Percentiles rank a stretch among this genome's conserved stretches.
Evolutionary conservation across 1,139 yeast genomes (phyloP).

Genomic region (Starmera stellimalicola): DNA sequence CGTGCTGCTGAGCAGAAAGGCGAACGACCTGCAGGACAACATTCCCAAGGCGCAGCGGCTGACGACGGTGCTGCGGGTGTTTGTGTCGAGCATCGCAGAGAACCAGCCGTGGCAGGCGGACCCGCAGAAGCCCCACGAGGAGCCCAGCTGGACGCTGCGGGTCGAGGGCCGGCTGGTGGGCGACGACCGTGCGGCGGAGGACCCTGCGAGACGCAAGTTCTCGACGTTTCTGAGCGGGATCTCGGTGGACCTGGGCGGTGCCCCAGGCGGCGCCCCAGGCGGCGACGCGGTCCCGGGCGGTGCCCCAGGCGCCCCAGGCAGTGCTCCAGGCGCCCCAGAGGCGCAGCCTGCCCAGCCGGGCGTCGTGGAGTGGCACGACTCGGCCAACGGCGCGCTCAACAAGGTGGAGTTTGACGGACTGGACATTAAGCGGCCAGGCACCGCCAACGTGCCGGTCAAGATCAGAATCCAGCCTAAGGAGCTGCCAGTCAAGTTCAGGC

Average conservation of each 20-base stretch:
- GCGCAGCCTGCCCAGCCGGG: constrained; percentile 27
- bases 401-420: constrained; percentile 73
- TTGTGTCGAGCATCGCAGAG: constrained; percentile 70
- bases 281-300: constrained; percentile 80
- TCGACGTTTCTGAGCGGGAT: constrained; percentile 78
- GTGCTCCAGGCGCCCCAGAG: too few relatives aligned
- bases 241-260: constrained; percentile 56
- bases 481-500: constrained; percentile 52
- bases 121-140: constrained; percentile 24
- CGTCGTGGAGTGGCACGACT: constrained; percentile 62
- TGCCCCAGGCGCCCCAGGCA: constrained; percentile 67
- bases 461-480: constrained; percentile 78
- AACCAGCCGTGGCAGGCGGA: constrained; percentile 89
- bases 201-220: constrained; percentile 47
- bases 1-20: constrained; percentile 70
- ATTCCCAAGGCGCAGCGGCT: constrained; percentile 35
- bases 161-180: constrained; percentile 76
- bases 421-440: constrained; percentile 76
- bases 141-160: constrained; percentile 74
- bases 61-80: constrained; percentile 60
- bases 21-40: constrained; percentile 77
- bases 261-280: too few relatives aligned
- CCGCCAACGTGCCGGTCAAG: constrained; percentile 52
- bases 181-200: constrained; percentile 26
- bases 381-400: constrained; percentile 28